phyloP scores from a whole-genome alignment of 176 grass and related monocot species.

The Aegilops speltoides region DNA sequence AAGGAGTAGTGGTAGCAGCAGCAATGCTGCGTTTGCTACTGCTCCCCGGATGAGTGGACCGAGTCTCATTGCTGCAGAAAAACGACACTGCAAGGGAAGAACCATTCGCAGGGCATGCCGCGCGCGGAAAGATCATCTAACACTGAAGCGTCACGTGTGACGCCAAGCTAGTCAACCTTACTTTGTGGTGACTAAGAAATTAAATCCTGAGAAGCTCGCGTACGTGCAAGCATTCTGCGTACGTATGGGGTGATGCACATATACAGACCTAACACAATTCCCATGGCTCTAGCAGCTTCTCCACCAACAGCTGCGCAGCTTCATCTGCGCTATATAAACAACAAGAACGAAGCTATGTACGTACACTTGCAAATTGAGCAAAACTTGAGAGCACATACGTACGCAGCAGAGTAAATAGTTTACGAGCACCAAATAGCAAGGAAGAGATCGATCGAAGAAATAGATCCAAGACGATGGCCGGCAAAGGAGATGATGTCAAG shows the following conservation, averaged over 20 bases:
- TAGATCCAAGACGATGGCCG: neutral
- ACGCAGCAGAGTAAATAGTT: neutral
- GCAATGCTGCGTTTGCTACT: no score
- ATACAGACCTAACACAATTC: neutral
- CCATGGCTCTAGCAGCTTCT: neutral
- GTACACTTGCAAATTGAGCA: neutral
- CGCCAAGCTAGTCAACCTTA: neutral
- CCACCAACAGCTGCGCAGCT: neutral
- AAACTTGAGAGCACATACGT: neutral
- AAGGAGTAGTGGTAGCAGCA: no score
- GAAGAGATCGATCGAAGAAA: neutral
- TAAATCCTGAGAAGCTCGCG: no score
- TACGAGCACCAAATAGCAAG: neutral
- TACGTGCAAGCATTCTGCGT: no score
- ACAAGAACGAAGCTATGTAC: neutral
- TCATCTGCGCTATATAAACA: neutral
- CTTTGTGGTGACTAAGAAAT: neutral
- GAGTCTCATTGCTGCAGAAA: no score
- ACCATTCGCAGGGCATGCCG: no score
- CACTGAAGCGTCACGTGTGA: neutral
- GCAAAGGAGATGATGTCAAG: slow-evolving; percentile 5
- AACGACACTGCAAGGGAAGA: no score
- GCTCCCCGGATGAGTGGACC: no score
- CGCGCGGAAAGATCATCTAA: no score
- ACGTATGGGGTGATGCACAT: no score